These are phyloP conservation scores for Phialemoniopsis sp. DNA, from an alignment of 2,329 filamentous ascomycete species.

Conservation along the genomic window DNA sequence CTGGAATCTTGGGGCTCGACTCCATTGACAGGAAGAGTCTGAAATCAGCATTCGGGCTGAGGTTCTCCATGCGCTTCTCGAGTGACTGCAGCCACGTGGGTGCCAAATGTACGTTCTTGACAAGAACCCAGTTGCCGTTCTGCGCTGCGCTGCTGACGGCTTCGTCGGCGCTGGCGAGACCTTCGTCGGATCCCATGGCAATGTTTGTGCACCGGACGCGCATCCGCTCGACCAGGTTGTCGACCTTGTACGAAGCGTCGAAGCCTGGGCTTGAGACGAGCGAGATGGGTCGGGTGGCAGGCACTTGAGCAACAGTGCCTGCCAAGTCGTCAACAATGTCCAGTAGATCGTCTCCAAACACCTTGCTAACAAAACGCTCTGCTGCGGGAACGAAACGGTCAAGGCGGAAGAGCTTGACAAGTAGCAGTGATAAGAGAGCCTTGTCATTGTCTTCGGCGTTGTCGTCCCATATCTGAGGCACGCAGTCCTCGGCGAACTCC, in stretches of 20 bases:
- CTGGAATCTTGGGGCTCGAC: conserved; percentile 91
- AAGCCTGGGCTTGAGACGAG: conserved; percentile 95
- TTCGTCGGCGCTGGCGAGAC: conserved; percentile 87
- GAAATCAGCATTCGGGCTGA: conserved; percentile 92
- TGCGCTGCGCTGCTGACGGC: conserved; percentile 90
- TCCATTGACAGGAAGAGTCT: conserved; percentile 98
- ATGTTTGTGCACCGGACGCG: conserved; percentile 88
- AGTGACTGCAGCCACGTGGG: conserved; percentile 95
- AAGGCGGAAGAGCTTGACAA: conserved; percentile 92
- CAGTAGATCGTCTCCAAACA: conserved; percentile 80
- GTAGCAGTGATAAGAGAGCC: conserved; percentile 75
- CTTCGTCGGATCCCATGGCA: conserved; percentile 98
- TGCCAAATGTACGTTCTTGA: conserved; percentile 98
- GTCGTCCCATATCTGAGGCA: conserved; percentile 73
- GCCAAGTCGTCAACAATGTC: conserved; percentile 83
- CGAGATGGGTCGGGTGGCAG: conserved; percentile 79
- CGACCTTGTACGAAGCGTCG: conserved; percentile 98
- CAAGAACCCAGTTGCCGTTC: conserved; percentile 88
- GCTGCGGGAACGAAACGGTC: conserved; percentile 92
- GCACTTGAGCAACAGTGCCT: conserved; percentile 79
- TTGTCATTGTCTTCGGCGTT: conserved; percentile 64
- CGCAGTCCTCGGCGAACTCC: conserved; percentile 79
- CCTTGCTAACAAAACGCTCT: conserved; percentile 80
- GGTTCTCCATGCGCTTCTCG: conserved; percentile 92
- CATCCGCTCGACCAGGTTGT: conserved; percentile 83